Conservation (phyloP, 106 monocot species). For the Triglochin maritima region DNA sequence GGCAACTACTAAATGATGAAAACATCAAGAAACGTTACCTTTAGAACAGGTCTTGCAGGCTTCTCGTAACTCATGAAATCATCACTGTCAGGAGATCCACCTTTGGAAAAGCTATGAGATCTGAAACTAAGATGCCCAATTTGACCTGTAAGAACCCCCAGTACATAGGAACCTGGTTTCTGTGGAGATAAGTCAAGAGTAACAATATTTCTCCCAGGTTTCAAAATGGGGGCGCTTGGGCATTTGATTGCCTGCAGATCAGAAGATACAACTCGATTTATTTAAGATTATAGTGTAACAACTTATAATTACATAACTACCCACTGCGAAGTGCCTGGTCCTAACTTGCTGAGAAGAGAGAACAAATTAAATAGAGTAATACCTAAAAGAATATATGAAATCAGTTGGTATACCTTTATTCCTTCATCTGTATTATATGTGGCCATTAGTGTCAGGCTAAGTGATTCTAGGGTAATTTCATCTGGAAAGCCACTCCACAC, state of each 20-base stretch:
- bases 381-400: too few relatives aligned
- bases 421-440: slow-evolving; percentile 78
- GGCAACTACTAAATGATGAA: background rate
- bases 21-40: slow-evolving; percentile 29
- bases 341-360: too few relatives aligned
- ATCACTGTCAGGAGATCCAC: slow-evolving; percentile 79
- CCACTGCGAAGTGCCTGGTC: too few relatives aligned
- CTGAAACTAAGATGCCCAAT: slow-evolving; percentile 85
- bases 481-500: slow-evolving; percentile 98
- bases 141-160: slow-evolving; percentile 93
- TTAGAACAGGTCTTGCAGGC: slow-evolving; percentile 84
- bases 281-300: too few relatives aligned
- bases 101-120: slow-evolving; percentile 96
- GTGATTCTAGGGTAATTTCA: slow-evolving; percentile 82
- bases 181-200: slow-evolving; percentile 68
- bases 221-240: slow-evolving; percentile 46
- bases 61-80: slow-evolving; percentile 99
- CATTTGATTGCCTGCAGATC: slow-evolving; percentile 62
- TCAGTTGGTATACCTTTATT: slow-evolving; percentile 47
- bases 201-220: slow-evolving; percentile 75
- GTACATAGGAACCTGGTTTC: slow-evolving; percentile 85
- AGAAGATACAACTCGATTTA: background rate
- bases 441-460: slow-evolving; percentile 68
- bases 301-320: too few relatives aligned
- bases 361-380: too few relatives aligned